Evolutionary conservation across 1,139 yeast species (phyloP), one percentile per base, ranked within the genome.

Genomic region (Nematodospora anomalae): DNA sequence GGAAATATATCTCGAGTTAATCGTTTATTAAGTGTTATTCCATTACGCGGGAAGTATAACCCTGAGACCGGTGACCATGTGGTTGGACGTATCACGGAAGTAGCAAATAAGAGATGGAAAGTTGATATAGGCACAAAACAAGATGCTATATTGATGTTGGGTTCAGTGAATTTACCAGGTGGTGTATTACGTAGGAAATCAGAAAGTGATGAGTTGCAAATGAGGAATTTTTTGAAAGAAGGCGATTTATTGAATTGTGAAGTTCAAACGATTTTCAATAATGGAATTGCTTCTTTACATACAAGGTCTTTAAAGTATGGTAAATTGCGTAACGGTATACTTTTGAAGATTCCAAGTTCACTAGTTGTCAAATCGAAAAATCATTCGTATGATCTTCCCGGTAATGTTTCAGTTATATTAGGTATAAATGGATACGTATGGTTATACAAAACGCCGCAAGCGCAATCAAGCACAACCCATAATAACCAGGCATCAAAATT

Each of bases 21-120:
- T 62, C 79, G 92, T 50, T 71, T 92, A 43, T 69, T 92, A 40
- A 83, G 94, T 55, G 98, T 94, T 13, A 68, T 79, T 28, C 96
- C 97, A 1, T 72, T 92, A 42, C 73, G 88, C 49, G 95, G 97
- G 8, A 71, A 95, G 44, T 90, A 89, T 53, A 76, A 79, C 29
- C 96, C 98, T 1, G 97, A 89, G 50, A 89, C 96, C 5, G 98
- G 98, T 43, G 98, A 94, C 57, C 97, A 94, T 59, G 76, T 94
- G 12, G 82, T 94, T 25, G 99, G 99, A 1, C 69, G 98, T 46
- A 84, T 94, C 50, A 84, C 95, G 2, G 98, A 92, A 52, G 97
- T 92, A 4, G 96, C 95, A 0, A 83, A 84, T 49, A 86, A 85
- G 57, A 71, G 97, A 50, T 94, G 99, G 98, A 89, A 85, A 56